Percentiles rank a stretch among this genome's conserved stretches.
These are phyloP conservation scores for Pseudotulostoma volvatum DNA, from an alignment of 495 filamentous ascomycete species.

Conservation along the genomic window DNA sequence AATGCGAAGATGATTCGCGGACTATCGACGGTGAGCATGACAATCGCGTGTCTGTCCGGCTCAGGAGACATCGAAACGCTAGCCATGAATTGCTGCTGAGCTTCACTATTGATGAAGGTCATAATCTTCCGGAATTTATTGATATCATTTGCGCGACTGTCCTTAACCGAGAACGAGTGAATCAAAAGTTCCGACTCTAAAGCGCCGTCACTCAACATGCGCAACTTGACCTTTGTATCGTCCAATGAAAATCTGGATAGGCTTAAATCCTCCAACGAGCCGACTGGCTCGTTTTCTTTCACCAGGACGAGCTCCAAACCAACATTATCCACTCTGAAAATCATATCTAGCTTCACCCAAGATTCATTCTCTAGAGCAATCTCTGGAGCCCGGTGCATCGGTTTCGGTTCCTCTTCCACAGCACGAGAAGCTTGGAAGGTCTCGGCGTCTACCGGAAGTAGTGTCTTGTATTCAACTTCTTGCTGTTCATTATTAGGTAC, in stretches of 20 bases:
- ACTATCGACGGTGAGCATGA: slow-evolving; percentile 88
- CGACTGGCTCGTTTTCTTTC: slow-evolving; percentile 55
- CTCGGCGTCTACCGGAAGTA: slow-evolving; percentile 43
- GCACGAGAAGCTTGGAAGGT: slow-evolving; percentile 22
- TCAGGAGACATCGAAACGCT: slow-evolving; percentile 86
- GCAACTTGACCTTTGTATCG: slow-evolving; percentile 74
- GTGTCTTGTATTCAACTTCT: slow-evolving; percentile 44
- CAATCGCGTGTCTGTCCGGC: slow-evolving; percentile 65
- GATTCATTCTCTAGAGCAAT: slow-evolving; percentile 44
- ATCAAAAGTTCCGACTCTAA: slow-evolving; percentile 87
- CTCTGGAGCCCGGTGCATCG: slow-evolving; percentile 35
- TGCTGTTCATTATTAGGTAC: slow-evolving; percentile 55
- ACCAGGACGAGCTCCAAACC: slow-evolving; percentile 77
- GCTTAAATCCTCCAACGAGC: slow-evolving; percentile 62
- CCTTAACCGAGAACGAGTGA: slow-evolving; percentile 84
- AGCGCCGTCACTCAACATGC: slow-evolving; percentile 87
- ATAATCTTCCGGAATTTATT: slow-evolving; percentile 98
- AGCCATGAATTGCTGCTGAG: slow-evolving; percentile 94
- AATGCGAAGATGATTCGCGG: slow-evolving; percentile 87
- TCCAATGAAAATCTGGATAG: slow-evolving; percentile 88
- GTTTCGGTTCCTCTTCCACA: slow-evolving; percentile 12
- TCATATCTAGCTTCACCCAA: slow-evolving; percentile 88
- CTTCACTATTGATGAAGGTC: slow-evolving; percentile 84
- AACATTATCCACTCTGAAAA: slow-evolving; percentile 77
- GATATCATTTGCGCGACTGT: slow-evolving; percentile 67